Evolutionary conservation across 306 rosid species (phyloP).

Genomic region (Prunus mongolica): DNA sequence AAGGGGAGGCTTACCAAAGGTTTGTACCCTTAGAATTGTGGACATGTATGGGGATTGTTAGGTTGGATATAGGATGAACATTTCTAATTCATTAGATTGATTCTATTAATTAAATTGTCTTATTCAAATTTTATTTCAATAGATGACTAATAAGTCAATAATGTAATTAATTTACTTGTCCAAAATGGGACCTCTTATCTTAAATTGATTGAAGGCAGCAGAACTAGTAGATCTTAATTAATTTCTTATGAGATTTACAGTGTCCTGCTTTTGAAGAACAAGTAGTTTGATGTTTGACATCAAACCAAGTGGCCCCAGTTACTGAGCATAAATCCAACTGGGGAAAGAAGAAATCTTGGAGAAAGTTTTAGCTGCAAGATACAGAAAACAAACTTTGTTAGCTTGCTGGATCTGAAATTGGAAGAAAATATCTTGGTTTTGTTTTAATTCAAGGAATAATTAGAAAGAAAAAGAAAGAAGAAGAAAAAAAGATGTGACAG

Average conservation of each 20-base stretch:
- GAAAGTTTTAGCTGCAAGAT: background rate
- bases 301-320: conserved; percentile 5
- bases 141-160: background rate
- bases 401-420: conserved; percentile 16
- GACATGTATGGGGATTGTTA: conserved; percentile 29
- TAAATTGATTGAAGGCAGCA: background rate
- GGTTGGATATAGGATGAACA: conserved; percentile 36
- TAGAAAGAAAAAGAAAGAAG: background rate
- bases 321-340: background rate
- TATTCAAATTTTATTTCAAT: background rate
- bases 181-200: background rate
- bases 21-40: conserved; percentile 31
- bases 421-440: background rate
- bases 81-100: conserved; percentile 24
- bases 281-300: background rate
- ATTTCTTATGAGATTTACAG: background rate
- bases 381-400: background rate
- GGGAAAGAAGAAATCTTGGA: background rate
- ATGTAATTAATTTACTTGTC: background rate
- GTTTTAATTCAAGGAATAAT: conserved; percentile 9
- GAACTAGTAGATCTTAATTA: background rate
- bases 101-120: conserved; percentile 22
- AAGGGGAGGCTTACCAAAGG: conserved; percentile 50
- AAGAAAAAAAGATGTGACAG: background rate
- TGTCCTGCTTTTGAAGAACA: background rate